Conservation (phyloP, 2,329 filamentous ascomycete species). For the Triangularia setosa region DNA sequence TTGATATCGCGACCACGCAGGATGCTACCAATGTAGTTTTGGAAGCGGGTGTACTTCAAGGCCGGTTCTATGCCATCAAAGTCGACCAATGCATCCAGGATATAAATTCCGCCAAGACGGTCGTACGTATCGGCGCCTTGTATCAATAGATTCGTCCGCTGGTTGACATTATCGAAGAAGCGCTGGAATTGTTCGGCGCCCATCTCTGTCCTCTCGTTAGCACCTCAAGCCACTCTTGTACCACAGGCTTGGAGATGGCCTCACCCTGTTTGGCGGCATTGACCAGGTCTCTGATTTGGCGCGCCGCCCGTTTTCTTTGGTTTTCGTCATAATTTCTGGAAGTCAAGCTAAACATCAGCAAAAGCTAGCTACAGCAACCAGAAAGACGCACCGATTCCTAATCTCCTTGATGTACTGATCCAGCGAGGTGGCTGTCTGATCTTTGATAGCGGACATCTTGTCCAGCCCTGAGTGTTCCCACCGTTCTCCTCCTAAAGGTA, state of each 20-base stretch:
- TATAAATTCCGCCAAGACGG: slow-evolving; percentile 85
- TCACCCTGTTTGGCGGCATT: slow-evolving; percentile 53
- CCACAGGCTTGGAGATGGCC: slow-evolving; percentile 11
- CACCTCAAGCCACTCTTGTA: background rate
- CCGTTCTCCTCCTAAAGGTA: slow-evolving; percentile 8
- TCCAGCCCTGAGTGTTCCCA: slow-evolving; percentile 3
- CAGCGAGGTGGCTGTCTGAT: slow-evolving; percentile 52
- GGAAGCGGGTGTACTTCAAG: slow-evolving; percentile 91
- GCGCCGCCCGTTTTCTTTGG: slow-evolving; percentile 51
- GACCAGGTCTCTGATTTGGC: slow-evolving; percentile 53
- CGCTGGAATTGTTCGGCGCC: slow-evolving; percentile 69
- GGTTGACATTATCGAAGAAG: slow-evolving; percentile 56
- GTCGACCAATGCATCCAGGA: slow-evolving; percentile 88
- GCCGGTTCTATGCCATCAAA: slow-evolving; percentile 94
- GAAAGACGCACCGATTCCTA: slow-evolving; percentile 46
- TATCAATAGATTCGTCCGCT: slow-evolving; percentile 61
- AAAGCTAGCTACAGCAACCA: background rate
- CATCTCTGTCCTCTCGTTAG: slow-evolving; percentile 54
- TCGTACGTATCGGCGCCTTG: slow-evolving; percentile 85
- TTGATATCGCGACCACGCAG: slow-evolving; percentile 86
- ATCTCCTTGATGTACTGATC: slow-evolving; percentile 53
- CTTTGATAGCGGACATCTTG: slow-evolving; percentile 35
- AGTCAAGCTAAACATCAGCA: background rate
- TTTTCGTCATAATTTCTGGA: slow-evolving; percentile 39
- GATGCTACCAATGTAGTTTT: slow-evolving; percentile 81